These are phyloP conservation scores for Fusarium torulosum DNA, from an alignment of 2,329 filamentous ascomycete species.

Conservation along the genomic window DNA sequence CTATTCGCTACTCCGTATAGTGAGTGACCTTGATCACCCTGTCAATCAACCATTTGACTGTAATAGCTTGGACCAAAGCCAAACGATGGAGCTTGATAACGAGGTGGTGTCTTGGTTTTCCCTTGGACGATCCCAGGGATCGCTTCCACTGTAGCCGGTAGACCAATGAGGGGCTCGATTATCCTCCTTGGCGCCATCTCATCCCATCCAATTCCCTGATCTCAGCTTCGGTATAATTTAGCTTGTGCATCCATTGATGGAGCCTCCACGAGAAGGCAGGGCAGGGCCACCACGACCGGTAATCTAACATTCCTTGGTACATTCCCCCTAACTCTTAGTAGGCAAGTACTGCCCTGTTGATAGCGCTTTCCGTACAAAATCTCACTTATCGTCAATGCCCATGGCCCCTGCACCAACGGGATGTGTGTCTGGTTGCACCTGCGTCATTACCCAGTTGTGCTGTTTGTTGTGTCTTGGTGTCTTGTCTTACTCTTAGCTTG, in stretches of 20 bases:
- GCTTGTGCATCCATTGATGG: conserved; percentile 17
- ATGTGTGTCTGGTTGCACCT: conserved; percentile 36
- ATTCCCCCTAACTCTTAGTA: neutral
- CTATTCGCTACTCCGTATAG: no score
- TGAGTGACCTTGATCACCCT: neutral
- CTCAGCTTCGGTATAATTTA: conserved; percentile 30
- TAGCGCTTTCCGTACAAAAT: conserved; percentile 3
- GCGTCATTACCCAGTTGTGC: conserved; percentile 41
- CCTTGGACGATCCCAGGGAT: conserved; percentile 31
- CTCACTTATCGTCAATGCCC: conserved; percentile 10
- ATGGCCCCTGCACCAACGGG: conserved; percentile 25
- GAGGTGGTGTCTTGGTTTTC: conserved; percentile 28
- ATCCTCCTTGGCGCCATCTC: conserved; percentile 29
- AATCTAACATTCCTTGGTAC: conserved; percentile 7
- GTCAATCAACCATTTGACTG: conserved; percentile 16
- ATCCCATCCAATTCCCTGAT: conserved; percentile 37
- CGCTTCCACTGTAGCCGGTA: conserved; percentile 29
- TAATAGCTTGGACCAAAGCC: conserved; percentile 5
- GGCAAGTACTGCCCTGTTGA: conserved; percentile 10
- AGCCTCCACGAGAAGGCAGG: conserved; percentile 4
- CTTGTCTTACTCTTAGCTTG: conserved; percentile 31
- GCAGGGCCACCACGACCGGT: neutral
- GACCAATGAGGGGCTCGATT: conserved; percentile 33
- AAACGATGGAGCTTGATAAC: conserved; percentile 23
- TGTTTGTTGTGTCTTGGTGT: conserved; percentile 23